Conservation (phyloP, 768 basidiomycete genomes). For the Hysterangium stoloniferum region DNA sequence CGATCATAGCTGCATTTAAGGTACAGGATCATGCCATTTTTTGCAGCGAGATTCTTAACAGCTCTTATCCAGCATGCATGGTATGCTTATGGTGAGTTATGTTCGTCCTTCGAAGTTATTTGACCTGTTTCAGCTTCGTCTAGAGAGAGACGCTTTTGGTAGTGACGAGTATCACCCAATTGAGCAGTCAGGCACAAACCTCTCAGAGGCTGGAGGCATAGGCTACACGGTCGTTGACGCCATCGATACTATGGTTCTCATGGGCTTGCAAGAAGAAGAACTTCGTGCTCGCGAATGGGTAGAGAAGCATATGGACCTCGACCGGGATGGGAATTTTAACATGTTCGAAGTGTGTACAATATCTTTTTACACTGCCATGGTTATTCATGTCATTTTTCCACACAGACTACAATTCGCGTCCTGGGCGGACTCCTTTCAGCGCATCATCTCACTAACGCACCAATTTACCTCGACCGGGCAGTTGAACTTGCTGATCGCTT, state of each 20-base stretch:
- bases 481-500: conserved; percentile 82
- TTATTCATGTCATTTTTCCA: conserved; percentile 10
- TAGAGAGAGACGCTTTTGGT: conserved; percentile 88
- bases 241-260: conserved; percentile 79
- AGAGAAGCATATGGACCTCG: conserved; percentile 56
- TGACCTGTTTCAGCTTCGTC: conserved; percentile 9
- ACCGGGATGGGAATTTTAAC: conserved; percentile 70
- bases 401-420: conserved; percentile 84
- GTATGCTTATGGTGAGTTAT: conserved; percentile 64
- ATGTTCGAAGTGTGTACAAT: conserved; percentile 79
- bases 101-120: conserved; percentile 5
- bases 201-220: conserved; percentile 71
- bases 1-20: conserved; percentile 72
- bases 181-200: conserved; percentile 61
- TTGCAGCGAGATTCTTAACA: conserved; percentile 14
- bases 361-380: not conserved
- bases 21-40: no score
- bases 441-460: conserved; percentile 69
- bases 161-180: conserved; percentile 91
- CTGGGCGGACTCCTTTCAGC: conserved; percentile 87
- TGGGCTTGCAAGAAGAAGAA: conserved; percentile 79
- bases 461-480: conserved; percentile 68
- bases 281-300: conserved; percentile 73
- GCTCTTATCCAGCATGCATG: conserved; percentile 61
- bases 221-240: conserved; percentile 88